Conservation (phyloP, 345 rosid species). For the Aquilaria malaccensis region DNA sequence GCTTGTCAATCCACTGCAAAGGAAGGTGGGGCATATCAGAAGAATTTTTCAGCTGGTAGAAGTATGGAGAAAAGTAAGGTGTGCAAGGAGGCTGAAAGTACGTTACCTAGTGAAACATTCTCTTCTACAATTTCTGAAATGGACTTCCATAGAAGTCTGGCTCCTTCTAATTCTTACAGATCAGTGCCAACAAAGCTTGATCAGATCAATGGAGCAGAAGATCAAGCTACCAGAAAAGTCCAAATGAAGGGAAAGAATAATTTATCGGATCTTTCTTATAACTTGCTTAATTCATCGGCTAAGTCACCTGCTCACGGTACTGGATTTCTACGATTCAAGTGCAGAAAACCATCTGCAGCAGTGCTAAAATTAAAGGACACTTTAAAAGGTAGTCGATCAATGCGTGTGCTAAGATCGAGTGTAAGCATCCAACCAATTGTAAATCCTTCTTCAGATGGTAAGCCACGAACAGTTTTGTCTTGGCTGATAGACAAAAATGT, state of each 20-base stretch:
- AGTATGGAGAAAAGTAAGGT: constrained; percentile 2
- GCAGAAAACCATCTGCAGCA: constrained; percentile 7
- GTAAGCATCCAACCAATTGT: constrained; percentile 40
- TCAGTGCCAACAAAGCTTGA: neutral
- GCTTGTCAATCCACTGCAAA: constrained; percentile 34
- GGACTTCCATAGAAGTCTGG: constrained; percentile 6
- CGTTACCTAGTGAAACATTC: constrained; percentile 8
- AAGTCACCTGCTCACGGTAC: constrained; percentile 12
- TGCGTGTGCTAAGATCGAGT: constrained; percentile 30
- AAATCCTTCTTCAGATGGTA: constrained; percentile 25
- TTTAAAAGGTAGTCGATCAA: constrained; percentile 4
- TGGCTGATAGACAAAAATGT: constrained; percentile 70
- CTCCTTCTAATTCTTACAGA: constrained; percentile 10
- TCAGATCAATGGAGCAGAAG: neutral
- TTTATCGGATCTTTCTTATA: constrained; percentile 3
- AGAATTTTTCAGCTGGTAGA: constrained; percentile 7
- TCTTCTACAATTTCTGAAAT: constrained; percentile 3
- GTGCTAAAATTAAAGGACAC: constrained; percentile 4
- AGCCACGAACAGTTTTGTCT: constrained; percentile 50
- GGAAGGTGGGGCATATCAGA: constrained; percentile 12
- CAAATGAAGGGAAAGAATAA: constrained; percentile 21
- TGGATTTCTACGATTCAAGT: constrained; percentile 7
- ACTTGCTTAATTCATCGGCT: constrained; percentile 8
- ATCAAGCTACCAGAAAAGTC: constrained; percentile 16
- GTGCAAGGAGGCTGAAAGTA: constrained; percentile 9